These are phyloP conservation scores for Spathaspora passalidarum DNA, from an alignment of 805 yeast species.

Conservation along the genomic window DNA sequence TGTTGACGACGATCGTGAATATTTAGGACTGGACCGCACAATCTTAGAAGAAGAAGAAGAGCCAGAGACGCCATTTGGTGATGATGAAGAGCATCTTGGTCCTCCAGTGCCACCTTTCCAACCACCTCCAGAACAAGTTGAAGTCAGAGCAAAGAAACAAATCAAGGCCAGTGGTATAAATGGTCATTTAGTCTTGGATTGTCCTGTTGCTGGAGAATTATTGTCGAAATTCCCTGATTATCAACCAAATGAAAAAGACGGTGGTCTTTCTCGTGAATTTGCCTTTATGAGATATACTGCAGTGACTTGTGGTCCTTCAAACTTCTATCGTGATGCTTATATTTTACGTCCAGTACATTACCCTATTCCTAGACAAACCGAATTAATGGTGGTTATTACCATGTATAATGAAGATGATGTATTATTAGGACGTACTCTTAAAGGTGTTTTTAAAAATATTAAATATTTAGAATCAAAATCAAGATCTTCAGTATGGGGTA, in stretches of 20 bases:
- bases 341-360: conserved; percentile 55
- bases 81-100: conserved; percentile 14
- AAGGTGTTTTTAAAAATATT: conserved; percentile 63
- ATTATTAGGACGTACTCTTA: conserved; percentile 57
- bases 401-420: conserved; percentile 69
- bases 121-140: conserved; percentile 34
- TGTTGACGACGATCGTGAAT: conserved; percentile 14
- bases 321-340: conserved; percentile 54
- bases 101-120: conserved; percentile 15
- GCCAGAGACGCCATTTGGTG: conserved; percentile 28
- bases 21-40: conserved; percentile 10
- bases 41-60: conserved; percentile 11
- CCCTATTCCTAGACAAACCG: conserved; percentile 52
- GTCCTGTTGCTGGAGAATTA: conserved; percentile 45
- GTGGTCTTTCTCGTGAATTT: conserved; percentile 50
- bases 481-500: conserved; percentile 48
- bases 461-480: conserved; percentile 51
- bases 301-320: conserved; percentile 68
- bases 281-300: conserved; percentile 61
- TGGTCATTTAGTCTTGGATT: conserved; percentile 45
- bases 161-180: conserved; percentile 37
- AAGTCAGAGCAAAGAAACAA: conserved; percentile 32
- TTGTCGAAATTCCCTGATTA: conserved; percentile 42
- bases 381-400: conserved; percentile 58
- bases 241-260: conserved; percentile 28